phyloP scores from a whole-genome alignment of 306 rosid species.

The Casuarina glauca region DNA sequence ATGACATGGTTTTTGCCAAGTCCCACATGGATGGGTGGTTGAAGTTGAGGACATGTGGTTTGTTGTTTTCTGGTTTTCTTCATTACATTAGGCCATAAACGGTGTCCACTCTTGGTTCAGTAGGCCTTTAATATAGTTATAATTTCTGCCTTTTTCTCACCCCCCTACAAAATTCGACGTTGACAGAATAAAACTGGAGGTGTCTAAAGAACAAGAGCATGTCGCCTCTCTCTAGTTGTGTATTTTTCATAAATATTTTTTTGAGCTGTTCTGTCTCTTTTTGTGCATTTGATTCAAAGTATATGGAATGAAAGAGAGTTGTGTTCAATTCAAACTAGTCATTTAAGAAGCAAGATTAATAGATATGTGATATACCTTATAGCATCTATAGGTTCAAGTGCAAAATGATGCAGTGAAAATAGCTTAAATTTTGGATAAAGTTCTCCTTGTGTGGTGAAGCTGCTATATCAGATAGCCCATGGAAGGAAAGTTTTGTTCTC shows the following conservation, averaged over 20 bases:
- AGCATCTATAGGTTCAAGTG: neutral
- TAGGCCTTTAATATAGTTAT: slow-evolving; percentile 3
- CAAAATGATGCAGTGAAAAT: neutral
- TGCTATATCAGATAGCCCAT: neutral
- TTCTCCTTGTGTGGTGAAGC: neutral
- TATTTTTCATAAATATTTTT: neutral
- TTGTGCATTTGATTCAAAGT: neutral
- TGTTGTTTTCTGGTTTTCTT: neutral
- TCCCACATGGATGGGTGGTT: neutral
- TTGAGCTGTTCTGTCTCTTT: neutral
- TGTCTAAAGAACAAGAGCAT: neutral
- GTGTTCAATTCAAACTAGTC: neutral
- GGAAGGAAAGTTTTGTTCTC: neutral
- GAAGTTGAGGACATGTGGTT: neutral
- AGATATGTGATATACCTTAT: neutral
- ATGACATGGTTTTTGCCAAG: neutral
- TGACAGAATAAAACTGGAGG: neutral
- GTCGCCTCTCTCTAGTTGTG: neutral
- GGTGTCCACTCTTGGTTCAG: slow-evolving; percentile 2
- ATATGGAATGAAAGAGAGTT: neutral
- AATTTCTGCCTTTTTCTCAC: neutral
- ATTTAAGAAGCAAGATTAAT: neutral
- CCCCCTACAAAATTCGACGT: neutral
- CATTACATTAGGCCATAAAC: neutral
- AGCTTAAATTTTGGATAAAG: neutral